A percentile compares a stretch with the other conserved stretches of the same genome.
Conservation (phyloP, 371 early-diverging fungal genomes). For the Batrachochytrium dendrobatidis region DNA sequence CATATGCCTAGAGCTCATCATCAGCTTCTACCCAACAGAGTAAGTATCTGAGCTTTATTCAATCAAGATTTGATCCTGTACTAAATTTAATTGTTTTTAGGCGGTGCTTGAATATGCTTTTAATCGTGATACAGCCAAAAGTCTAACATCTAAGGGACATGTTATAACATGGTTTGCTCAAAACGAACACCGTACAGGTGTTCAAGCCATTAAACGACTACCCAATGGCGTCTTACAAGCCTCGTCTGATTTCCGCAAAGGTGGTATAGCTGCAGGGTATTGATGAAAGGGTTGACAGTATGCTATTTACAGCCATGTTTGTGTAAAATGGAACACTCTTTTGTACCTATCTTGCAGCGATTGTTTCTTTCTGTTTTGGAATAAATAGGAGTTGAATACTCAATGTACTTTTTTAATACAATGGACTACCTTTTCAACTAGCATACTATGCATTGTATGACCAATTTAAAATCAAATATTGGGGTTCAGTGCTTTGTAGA, state of each 20-base stretch:
- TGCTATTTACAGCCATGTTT: too few species aligned
- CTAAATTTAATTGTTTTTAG: conserved; percentile 5
- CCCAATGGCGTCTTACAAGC: conserved; percentile 9
- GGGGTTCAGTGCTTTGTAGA: too few species aligned
- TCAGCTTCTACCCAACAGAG: conserved; percentile 78
- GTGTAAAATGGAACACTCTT: too few species aligned
- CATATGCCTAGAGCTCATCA: conserved; percentile 83
- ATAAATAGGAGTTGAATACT: too few species aligned
- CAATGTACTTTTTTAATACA: too few species aligned
- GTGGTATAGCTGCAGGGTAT: conserved; percentile 28
- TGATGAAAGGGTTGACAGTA: conserved; percentile 11
- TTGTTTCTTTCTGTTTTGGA: too few species aligned
- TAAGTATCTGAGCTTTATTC: conserved; percentile 12
- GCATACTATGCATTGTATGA: too few species aligned
- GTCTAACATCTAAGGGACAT: conserved; percentile 22
- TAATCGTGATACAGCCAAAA: conserved; percentile 4
- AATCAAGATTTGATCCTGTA: not conserved
- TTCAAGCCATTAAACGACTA: not conserved
- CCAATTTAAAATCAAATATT: too few species aligned
- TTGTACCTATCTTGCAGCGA: too few species aligned
- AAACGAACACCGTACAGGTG: not conserved
- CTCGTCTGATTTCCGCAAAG: conserved; percentile 29
- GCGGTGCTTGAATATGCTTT: conserved; percentile 22
- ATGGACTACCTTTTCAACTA: too few species aligned
- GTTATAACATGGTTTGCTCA: conserved; percentile 10